Evolutionary conservation across 345 rosid genomes (phyloP).

Genomic region (Eutrema heterophyllum): DNA sequence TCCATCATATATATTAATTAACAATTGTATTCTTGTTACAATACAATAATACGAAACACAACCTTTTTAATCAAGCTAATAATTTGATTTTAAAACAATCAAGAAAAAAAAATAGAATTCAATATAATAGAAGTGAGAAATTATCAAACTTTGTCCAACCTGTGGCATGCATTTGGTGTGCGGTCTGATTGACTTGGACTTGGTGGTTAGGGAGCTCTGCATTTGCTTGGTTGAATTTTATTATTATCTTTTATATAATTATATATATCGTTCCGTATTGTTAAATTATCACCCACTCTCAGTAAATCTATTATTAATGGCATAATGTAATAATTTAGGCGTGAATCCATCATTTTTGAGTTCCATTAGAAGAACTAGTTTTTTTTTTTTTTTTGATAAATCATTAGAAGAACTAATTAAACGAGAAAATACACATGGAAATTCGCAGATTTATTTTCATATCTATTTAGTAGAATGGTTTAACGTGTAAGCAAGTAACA

Average conservation of each 20-base stretch:
- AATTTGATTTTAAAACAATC: not conserved
- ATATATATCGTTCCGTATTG: not conserved
- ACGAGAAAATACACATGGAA: not conserved
- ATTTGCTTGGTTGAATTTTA: not conserved
- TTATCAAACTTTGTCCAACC: conserved; percentile 23
- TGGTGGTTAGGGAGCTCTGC: conserved; percentile 30
- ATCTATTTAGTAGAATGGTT: not conserved
- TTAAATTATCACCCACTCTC: not conserved
- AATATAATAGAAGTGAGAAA: conserved; percentile 6
- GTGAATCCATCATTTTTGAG: not conserved
- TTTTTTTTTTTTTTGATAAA: too few relatives aligned
- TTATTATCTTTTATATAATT: not conserved
- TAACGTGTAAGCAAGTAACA: not conserved
- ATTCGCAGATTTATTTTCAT: not conserved
- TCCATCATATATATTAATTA: not conserved
- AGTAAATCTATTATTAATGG: not conserved
- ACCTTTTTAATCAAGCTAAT: not conserved
- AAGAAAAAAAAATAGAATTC: not conserved
- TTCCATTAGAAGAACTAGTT: not conserved
- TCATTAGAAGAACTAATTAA: not conserved
- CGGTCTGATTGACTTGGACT: conserved; percentile 21
- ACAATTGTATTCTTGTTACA: not conserved
- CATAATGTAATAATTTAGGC: not conserved
- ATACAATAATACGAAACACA: not conserved
- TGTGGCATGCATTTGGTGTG: conserved; percentile 33